These are phyloP conservation scores for Stromatinia cepivora DNA, from an alignment of 2,329 filamentous ascomycete species.

Conservation along the genomic window DNA sequence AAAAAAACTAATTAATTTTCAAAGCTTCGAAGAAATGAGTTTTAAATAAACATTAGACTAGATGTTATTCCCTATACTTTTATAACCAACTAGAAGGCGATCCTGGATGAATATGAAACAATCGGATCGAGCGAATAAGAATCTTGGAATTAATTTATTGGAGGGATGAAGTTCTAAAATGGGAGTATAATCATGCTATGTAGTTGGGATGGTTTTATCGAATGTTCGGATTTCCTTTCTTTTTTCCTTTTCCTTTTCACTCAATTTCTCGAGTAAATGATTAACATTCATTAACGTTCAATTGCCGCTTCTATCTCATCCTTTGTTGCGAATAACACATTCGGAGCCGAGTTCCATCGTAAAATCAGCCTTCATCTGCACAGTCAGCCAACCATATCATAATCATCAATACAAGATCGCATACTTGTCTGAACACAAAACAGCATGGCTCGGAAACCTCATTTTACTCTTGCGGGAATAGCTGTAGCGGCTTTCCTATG, in stretches of 20 bases:
- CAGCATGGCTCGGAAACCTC: constrained; percentile 43
- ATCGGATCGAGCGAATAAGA: background rate
- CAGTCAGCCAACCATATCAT: constrained; percentile 6
- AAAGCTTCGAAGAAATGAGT: no score
- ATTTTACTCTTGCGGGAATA: constrained; percentile 55
- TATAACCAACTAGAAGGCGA: background rate
- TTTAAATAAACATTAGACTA: no score
- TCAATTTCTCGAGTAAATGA: background rate
- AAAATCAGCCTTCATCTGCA: background rate
- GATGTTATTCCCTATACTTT: background rate
- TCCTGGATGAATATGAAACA: background rate
- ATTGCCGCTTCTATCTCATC: background rate
- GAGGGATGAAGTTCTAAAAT: background rate
- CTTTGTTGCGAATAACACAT: constrained; percentile 7
- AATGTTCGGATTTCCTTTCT: background rate
- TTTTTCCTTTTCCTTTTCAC: background rate
- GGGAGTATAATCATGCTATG: background rate
- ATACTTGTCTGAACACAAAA: background rate
- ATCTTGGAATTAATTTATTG: background rate
- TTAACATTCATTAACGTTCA: background rate
- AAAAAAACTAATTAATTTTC: no score
- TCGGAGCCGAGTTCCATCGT: constrained; percentile 8
- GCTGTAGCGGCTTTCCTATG: constrained; percentile 58
- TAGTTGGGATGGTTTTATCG: background rate
- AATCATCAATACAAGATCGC: background rate